Conservation (phyloP, 1,139 yeast species). For the Kodamaea sp. region DNA sequence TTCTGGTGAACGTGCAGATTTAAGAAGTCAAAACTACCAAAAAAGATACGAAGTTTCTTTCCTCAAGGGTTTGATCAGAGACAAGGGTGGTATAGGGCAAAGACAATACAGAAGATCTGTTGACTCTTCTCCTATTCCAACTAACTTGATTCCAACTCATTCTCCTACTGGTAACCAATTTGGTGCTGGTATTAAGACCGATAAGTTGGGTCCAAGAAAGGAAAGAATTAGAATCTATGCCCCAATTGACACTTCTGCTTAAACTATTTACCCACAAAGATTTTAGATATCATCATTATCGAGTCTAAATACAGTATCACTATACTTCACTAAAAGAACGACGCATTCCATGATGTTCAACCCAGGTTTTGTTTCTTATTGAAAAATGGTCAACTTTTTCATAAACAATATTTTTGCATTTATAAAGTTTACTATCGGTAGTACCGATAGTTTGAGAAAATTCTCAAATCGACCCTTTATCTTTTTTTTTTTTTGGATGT, state of each 20-base stretch:
- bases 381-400: no score
- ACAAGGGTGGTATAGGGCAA: constrained; percentile 48
- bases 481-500: no score
- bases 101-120: constrained; percentile 37
- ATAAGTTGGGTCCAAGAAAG: constrained; percentile 45
- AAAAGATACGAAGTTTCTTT: constrained; percentile 42
- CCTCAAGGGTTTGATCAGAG: constrained; percentile 42
- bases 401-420: no score
- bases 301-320: no score
- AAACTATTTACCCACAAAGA: background rate
- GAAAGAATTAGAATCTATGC: constrained; percentile 42
- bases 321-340: no score
- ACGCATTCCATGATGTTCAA: no score
- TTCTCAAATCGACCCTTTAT: no score
- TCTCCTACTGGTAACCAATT: constrained; percentile 41
- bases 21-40: constrained; percentile 38
- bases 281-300: no score
- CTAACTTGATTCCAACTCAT: constrained; percentile 41
- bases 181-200: constrained; percentile 47
- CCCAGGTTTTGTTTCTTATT: no score
- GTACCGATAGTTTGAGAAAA: no score
- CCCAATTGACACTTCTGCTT: constrained; percentile 21
- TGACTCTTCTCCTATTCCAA: constrained; percentile 29
- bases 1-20: constrained; percentile 29
- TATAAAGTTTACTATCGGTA: no score